Evolutionary conservation across 108 stramenopile genomes (phyloP), one percentile per base, ranked within the genome.

Genomic region (Parietichytrium sp.): DNA sequence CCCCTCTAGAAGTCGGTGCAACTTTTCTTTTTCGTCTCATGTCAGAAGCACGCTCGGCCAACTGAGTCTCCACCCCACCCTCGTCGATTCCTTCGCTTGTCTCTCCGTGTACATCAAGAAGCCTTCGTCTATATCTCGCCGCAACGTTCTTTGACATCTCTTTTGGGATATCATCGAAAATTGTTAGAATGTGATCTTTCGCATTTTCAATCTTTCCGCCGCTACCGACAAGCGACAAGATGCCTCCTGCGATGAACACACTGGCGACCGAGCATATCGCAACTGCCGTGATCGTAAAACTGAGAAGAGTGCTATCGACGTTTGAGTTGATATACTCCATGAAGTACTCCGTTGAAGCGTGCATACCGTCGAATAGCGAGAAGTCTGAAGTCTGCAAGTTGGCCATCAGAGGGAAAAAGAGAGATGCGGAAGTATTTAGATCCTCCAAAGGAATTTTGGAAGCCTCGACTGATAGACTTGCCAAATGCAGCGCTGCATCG

Each of bases 161-260:
- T 3, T 72, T 72, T 33, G 61, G 61, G 45, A 72, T 72, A 1
- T 72, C 61, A 31, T 33, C 10, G 20, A 72, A 72, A 25, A 72
- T 42, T 27, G 36, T 33, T 12, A 72, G 33, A 27, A 72, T 72
- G 2, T 72, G 38, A 10, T 42, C 20, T 27, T 72, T 72, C 38
- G 45, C 61, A 33, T 72, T 72, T 72, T 72, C 61, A 25, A 72
- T 72, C 61, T 72, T 72, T 16, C 61, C 61, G 0, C 61, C 61
- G 20, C 45, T 72, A 0, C 61, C 61, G 29, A 72, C 61, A 6
- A 72, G 42, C 8, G 61, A 42, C 0, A 45, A 72, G 42, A 72
- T 72, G 36, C 38, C 20, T 25, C 36, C 38, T n/a, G n/a, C 38
- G 1, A 72, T 42, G 3, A 72, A 42, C 7, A 36, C 25, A 6